Percentiles rank a stretch among this genome's conserved stretches.
Evolutionary conservation across 2,329 filamentous ascomycete species (phyloP).

Genomic region (Beauveria medogensis): DNA sequence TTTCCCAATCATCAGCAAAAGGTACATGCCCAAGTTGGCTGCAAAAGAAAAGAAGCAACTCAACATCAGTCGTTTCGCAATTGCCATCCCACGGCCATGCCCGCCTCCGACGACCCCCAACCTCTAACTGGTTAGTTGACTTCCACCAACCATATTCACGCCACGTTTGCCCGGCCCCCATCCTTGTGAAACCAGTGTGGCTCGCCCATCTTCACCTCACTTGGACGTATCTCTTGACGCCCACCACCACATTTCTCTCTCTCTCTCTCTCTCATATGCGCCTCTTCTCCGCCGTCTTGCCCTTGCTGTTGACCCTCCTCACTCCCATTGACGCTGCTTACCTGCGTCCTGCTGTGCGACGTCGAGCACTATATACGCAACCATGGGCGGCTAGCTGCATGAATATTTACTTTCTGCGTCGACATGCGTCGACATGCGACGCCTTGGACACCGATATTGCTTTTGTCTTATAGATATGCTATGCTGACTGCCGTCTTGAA

Average conservation of each 20-base stretch:
- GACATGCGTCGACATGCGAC: not conserved
- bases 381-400: not conserved
- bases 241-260: not conserved
- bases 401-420: not conserved
- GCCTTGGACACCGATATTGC: not conserved
- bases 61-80: not conserved
- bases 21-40: not conserved
- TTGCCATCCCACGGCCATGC: not conserved
- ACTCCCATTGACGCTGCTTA: too few relatives aligned
- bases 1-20: not conserved
- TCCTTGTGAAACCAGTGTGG: slow-evolving; percentile 2
- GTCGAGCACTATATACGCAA: not conserved
- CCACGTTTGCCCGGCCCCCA: not conserved
- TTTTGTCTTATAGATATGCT: not conserved
- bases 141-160: not conserved
- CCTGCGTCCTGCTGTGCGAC: not conserved
- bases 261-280: not conserved
- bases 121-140: not conserved
- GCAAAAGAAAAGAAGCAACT: not conserved
- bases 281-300: not conserved
- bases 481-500: not conserved
- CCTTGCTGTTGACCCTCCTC: not conserved
- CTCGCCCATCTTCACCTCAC: not conserved
- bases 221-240: not conserved
- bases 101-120: not conserved